These are phyloP conservation scores for Globisporangium paroecandrum DNA, from an alignment of 352 stramenopile species.

Conservation along the genomic window DNA sequence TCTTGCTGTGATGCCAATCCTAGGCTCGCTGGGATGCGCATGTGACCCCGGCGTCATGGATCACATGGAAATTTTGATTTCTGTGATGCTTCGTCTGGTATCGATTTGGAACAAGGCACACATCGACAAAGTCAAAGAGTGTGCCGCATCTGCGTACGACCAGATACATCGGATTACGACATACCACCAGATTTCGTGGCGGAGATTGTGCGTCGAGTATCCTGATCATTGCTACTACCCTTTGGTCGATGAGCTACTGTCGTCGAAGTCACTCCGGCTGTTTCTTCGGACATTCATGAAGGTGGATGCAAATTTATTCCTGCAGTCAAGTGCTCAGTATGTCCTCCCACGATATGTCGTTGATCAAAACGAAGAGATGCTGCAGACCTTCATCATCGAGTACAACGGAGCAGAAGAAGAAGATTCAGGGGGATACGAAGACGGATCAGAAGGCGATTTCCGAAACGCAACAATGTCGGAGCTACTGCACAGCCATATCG, in stretches of 20 bases:
- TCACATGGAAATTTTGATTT: conserved; percentile 43
- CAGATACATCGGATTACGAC: conserved; percentile 50
- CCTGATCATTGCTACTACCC: conserved; percentile 51
- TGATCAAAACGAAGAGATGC: conserved; percentile 49
- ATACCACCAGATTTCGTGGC: conserved; percentile 48
- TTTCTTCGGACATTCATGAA: conserved; percentile 65
- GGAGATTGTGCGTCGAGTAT: conserved; percentile 47
- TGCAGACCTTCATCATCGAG: conserved; percentile 37
- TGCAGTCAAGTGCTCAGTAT: conserved; percentile 43
- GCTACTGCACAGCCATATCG: conserved; percentile 44
- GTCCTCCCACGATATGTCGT: conserved; percentile 65
- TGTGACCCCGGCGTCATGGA: conserved; percentile 30
- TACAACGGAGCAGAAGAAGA: conserved; percentile 31
- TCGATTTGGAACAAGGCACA: conserved; percentile 49
- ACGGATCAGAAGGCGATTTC: conserved; percentile 20
- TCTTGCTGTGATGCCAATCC: conserved; percentile 23
- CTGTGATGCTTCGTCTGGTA: conserved; percentile 45
- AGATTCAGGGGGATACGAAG: conserved; percentile 17
- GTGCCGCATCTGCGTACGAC: conserved; percentile 32
- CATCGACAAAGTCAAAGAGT: conserved; percentile 22
- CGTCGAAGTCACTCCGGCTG: conserved; percentile 30
- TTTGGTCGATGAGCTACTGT: conserved; percentile 54
- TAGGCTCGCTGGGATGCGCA: conserved; percentile 40
- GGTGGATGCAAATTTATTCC: conserved; percentile 40
- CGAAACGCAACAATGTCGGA: conserved; percentile 30